Base-by-base conservation (phyloP, 768 basidiomycete species). In the Pisolithus sp. region DNA sequence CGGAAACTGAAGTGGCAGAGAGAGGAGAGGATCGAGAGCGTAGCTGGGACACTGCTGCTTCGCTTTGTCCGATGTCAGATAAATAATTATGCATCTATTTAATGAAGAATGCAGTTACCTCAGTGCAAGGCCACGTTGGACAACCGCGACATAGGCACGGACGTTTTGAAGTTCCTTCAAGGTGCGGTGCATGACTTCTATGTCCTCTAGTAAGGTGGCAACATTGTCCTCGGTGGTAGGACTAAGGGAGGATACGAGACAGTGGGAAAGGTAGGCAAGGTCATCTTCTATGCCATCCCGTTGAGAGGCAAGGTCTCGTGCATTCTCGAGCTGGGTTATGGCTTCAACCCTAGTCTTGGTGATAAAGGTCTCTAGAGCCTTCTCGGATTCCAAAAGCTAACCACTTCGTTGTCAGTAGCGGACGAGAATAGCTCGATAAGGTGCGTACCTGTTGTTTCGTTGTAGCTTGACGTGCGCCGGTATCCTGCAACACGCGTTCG, bases 201-300 rank as follows among this genome's bases (percentile, higher is more conserved):
- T 74, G 42, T 89, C 86, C 65, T 93, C 87, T 9, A 95, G 73
- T 5, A 98, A 69, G 0, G 85, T 90, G 4, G 83, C 73, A 40
- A 68, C 58, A n/a, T 64, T 69, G 9, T 76, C 73, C 41, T 71
- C 74, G 13, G 74, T 76, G 10, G 73, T 71, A 23, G 60, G 66
- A 43, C 58, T 57, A 26, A 80, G 57, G 2, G 78, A 72, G 1
- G 85, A 85, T 45, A 81, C 73, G 39, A 95, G 73, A 48, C 85
- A 80, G 47, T 75, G 69, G 5, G 81, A 79, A 26, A 95, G 70
- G 53, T 79, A 78, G 12, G 82, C 72, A 10, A 94, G 73, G 64
- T 93, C 86, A 61, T 95, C 92, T 15, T 81, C 78, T 18, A 94
- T 71, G 2, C 79, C 80, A 67, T 92, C 88, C 23, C 92, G 77